Base-by-base conservation (phyloP, 768 basidiomycete genomes). In the Lepiota subincarnata region DNA sequence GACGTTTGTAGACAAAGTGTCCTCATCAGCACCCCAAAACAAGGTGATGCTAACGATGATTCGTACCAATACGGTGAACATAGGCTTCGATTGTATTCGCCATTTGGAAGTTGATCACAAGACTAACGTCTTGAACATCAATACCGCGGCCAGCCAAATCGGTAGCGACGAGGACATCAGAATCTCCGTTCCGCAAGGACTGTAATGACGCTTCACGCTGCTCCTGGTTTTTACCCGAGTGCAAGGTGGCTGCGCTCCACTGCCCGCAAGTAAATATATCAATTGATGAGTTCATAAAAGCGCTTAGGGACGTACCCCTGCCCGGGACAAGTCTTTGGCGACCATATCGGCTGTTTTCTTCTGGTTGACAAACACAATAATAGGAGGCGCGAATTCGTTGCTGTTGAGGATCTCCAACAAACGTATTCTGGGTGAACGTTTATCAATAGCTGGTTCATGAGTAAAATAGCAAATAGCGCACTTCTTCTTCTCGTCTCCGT, bases 331-430 rank as follows among this genome's bases (percentile, higher is more conserved):
- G 64, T 98, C 95, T 68, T 95, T 95, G 36, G 92, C 88, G 31
- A 99, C 92, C 86, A 94, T 92, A 67, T 99, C 97, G 47, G 95
- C 96, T 11, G 93, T 96, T 79, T 98, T 97, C 79, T 99, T 99
- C 71, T 98, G 95, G 68, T 98, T 98, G 75, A 98, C 95, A 71
- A 98, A 99, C 16, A 94, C 90, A 58, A 99, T 99, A 61, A 99
- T 98, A 4, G 97, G 97, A 14, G 97, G 83, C 34, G 84, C 70
- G 67, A 84, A 92, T 57, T 80, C 76, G 38, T 84, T 87, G 57
- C 85, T 87, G 74, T 95, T 92, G 70, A 99, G 84, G 58, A 98
- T 92, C 66, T 98, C 96, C 64, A 97, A 72, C 65, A 98, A 67
- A 43, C 84, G 81, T 57, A 87, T 83, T 69, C 93, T 97, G 63